Conservation (phyloP, 106 monocot species). For the Platanthera guangdongensis region DNA sequence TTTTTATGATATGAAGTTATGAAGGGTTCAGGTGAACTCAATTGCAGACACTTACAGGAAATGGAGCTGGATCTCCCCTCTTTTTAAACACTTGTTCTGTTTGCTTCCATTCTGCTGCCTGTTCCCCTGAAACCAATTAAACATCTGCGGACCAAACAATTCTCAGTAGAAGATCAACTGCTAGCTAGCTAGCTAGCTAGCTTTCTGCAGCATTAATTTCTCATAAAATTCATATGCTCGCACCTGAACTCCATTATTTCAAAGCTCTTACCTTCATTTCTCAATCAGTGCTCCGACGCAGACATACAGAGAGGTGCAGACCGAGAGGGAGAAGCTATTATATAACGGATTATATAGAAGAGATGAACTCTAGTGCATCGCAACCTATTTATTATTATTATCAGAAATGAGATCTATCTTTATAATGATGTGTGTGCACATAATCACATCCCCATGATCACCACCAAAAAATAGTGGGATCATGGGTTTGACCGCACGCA, state of each 20-base stretch:
- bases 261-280: background rate
- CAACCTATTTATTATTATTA: no score
- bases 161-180: background rate
- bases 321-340: background rate
- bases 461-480: no score
- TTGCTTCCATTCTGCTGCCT: background rate
- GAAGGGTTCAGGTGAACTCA: background rate
- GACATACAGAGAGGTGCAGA: background rate
- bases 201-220: background rate
- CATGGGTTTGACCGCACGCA: no score
- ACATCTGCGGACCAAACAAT: background rate
- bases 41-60: background rate
- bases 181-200: background rate
- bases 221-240: background rate
- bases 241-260: background rate
- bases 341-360: no score
- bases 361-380: no score
- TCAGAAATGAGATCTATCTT: no score
- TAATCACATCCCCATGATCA: no score
- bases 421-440: no score
- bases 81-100: background rate
- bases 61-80: background rate
- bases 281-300: background rate
- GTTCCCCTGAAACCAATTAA: background rate
- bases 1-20: background rate